Percentiles rank a stretch among this genome's conserved stretches.
Evolutionary conservation across 345 rosid species (phyloP).

Genomic region (Eucalyptus fibrosa): DNA sequence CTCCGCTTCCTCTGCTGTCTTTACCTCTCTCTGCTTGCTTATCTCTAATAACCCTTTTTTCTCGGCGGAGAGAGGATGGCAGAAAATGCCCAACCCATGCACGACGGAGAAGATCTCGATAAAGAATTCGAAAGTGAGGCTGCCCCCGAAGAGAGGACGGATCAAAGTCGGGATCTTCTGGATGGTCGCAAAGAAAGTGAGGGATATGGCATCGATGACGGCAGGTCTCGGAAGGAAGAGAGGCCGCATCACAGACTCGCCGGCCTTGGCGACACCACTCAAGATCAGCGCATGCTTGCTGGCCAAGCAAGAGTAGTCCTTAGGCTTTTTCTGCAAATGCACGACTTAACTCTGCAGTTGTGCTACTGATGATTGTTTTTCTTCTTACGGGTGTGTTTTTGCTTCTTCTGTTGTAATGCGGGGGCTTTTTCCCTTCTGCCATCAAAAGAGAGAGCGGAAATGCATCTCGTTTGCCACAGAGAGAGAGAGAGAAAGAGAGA

Average conservation of each 20-base stretch:
- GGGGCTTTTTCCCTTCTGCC: neutral
- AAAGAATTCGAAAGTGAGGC: neutral
- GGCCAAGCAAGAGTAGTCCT: neutral
- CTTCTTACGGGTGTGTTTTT: neutral
- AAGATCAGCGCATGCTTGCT: neutral
- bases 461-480: neutral
- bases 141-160: neutral
- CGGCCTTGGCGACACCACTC: neutral
- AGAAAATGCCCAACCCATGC: neutral
- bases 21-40: neutral
- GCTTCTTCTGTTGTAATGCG: neutral
- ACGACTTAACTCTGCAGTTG: neutral
- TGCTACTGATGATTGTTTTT: neutral
- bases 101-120: no score
- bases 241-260: neutral
- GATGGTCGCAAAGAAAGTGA: neutral
- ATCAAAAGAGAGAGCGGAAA: neutral
- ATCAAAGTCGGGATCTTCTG: neutral
- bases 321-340: neutral
- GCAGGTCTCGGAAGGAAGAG: neutral
- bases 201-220: rapidly evolving
- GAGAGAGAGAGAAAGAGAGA: neutral
- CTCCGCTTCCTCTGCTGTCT: neutral
- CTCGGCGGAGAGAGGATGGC: neutral
- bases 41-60: neutral